Evolutionary conservation across 2,329 filamentous ascomycete genomes (phyloP).

Genomic region (Trichoderma afroharzianum): DNA sequence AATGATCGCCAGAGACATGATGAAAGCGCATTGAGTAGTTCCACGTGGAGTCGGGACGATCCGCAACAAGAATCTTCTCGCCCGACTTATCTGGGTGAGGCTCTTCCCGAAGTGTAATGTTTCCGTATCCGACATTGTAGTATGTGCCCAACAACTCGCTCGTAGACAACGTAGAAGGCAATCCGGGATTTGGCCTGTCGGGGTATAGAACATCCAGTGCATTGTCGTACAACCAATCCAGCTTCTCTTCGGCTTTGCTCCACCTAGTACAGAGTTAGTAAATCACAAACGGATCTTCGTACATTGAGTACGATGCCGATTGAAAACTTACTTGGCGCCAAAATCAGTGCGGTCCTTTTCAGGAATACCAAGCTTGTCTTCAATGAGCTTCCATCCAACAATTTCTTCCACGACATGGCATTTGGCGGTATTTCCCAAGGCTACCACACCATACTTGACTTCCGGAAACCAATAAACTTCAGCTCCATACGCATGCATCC

Average conservation of each 20-base stretch:
- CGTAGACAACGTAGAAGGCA: constrained; percentile 34
- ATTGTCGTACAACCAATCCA: constrained; percentile 26
- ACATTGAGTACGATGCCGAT: not conserved
- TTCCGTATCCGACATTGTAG: constrained; percentile 40
- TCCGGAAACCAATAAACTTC: constrained; percentile 34
- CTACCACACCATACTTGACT: constrained; percentile 30
- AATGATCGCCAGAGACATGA: constrained; percentile 29
- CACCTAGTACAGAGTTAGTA: constrained; percentile 9
- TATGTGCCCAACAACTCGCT: constrained; percentile 41
- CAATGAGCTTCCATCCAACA: constrained; percentile 29
- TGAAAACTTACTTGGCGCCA: constrained; percentile 22
- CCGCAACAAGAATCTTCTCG: constrained; percentile 24
- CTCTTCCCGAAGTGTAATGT: constrained; percentile 22
- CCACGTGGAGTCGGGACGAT: constrained; percentile 26
- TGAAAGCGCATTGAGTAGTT: constrained; percentile 22
- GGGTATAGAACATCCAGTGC: constrained; percentile 38
- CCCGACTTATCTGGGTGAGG: constrained; percentile 16
- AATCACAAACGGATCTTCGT: not conserved
- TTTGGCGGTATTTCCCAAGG: constrained; percentile 40
- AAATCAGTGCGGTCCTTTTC: constrained; percentile 21
- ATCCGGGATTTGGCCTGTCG: constrained; percentile 30
- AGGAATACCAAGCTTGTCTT: constrained; percentile 29
- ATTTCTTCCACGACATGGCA: constrained; percentile 32
- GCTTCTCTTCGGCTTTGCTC: not conserved
- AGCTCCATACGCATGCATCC: constrained; percentile 27